These are phyloP conservation scores for Arthrocladium fulminans DNA, from an alignment of 2,329 filamentous ascomycete genomes.

Conservation along the genomic window DNA sequence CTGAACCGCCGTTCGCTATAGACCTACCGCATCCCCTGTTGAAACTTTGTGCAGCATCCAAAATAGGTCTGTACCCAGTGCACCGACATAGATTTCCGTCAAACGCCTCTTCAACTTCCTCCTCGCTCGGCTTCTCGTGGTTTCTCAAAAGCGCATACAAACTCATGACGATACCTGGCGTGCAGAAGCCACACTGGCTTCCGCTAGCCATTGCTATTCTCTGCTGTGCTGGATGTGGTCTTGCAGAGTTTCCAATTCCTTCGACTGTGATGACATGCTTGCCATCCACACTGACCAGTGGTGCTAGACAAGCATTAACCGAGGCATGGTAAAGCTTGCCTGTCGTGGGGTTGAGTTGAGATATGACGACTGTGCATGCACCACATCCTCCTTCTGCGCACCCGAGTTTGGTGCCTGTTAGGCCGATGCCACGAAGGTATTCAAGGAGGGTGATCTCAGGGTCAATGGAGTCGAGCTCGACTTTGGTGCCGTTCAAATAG, in stretches of 20 bases:
- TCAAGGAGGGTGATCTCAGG: constrained; percentile 88
- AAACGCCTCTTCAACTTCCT: constrained; percentile 89
- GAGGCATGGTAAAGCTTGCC: constrained; percentile 91
- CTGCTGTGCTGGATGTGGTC: constrained; percentile 82
- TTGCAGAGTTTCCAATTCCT: constrained; percentile 81
- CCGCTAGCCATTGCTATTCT: constrained; percentile 84
- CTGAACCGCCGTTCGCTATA: constrained; percentile 49
- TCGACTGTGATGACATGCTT: constrained; percentile 98
- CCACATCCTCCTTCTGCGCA: constrained; percentile 96
- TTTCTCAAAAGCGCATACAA: constrained; percentile 88
- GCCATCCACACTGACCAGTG: constrained; percentile 84
- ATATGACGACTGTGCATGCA: constrained; percentile 88
- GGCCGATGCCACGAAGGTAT: constrained; percentile 81
- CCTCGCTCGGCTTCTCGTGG: constrained; percentile 54
- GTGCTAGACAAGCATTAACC: constrained; percentile 90
- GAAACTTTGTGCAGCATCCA: constrained; percentile 90
- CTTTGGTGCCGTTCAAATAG: constrained; percentile 88
- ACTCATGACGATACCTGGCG: constrained; percentile 95
- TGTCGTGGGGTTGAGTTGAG: constrained; percentile 86
- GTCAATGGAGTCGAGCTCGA: constrained; percentile 76
- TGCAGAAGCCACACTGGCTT: constrained; percentile 93
- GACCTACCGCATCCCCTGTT: constrained; percentile 52
- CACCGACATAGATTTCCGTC: constrained; percentile 94
- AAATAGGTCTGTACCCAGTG: constrained; percentile 87
- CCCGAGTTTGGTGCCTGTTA: constrained; percentile 93